Evolutionary conservation across 345 rosid genomes (phyloP).

Genomic region (Cardamine resedifolia): DNA sequence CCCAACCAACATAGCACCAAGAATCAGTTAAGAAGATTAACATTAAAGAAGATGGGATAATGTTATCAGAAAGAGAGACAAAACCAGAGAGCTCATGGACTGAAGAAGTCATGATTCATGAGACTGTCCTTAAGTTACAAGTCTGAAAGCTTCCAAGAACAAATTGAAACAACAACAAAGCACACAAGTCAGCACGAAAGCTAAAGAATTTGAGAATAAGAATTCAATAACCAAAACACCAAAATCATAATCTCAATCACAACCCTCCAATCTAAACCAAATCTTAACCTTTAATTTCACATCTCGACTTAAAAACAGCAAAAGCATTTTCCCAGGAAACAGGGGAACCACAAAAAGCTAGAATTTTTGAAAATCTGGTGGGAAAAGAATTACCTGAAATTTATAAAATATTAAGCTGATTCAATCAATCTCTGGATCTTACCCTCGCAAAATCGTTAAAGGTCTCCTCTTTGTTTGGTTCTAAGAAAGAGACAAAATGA

Average conservation of each 20-base stretch:
- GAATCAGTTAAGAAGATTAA: neutral
- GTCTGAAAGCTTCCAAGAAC: slow-evolving; percentile 1
- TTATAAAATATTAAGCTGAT: slow-evolving; percentile 17
- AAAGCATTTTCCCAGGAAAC: slow-evolving; percentile 16
- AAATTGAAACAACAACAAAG: slow-evolving; percentile 21
- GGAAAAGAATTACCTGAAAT: slow-evolving; percentile 15
- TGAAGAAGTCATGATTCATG: slow-evolving; percentile 41
- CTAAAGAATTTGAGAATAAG: neutral
- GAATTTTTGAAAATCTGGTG: slow-evolving; percentile 7
- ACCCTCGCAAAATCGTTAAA: slow-evolving; percentile 28
- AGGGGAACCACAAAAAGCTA: slow-evolving; percentile 4
- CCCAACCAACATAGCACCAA: neutral
- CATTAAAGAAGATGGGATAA: neutral
- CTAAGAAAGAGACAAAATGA: slow-evolving; percentile 24
- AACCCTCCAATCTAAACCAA: slow-evolving; percentile 8
- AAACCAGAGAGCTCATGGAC: slow-evolving; percentile 41
- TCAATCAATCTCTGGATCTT: slow-evolving; percentile 39
- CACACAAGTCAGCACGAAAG: slow-evolving; percentile 23
- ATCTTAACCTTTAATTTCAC: slow-evolving; percentile 14
- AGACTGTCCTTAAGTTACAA: slow-evolving; percentile 20
- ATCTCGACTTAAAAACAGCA: slow-evolving; percentile 12
- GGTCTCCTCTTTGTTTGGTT: neutral
- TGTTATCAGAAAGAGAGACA: neutral
- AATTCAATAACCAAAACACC: neutral
- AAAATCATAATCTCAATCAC: neutral